Evolutionary conservation across 306 rosid species (phyloP).

Genomic region (Lotus japonicus): DNA sequence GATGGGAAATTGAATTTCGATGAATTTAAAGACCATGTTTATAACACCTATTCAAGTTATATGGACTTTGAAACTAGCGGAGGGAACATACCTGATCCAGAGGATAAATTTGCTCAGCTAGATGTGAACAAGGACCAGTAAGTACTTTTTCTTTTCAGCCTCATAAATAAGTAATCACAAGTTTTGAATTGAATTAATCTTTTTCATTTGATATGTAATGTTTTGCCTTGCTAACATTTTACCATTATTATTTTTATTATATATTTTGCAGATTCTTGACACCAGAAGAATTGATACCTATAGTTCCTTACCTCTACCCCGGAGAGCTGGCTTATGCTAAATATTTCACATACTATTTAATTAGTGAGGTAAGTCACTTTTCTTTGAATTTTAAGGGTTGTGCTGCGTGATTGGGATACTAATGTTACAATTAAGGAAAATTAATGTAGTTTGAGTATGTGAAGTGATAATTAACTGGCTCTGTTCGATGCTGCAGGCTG

Average conservation of each 20-base stretch:
- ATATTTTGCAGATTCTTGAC: constrained; percentile 37
- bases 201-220: neutral
- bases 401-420: too few species aligned
- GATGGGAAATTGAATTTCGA: constrained; percentile 53
- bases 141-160: neutral
- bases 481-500: constrained; percentile 40
- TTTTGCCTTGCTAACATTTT: neutral
- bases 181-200: too few species aligned
- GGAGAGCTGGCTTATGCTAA: constrained; percentile 68
- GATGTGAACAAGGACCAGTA: constrained; percentile 65
- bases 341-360: constrained; percentile 47
- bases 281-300: constrained; percentile 58
- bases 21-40: constrained; percentile 45
- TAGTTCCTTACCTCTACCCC: constrained; percentile 51
- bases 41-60: constrained; percentile 42
- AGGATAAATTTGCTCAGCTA: constrained; percentile 49
- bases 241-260: neutral
- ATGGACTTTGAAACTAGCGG: constrained; percentile 43
- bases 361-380: constrained; percentile 37
- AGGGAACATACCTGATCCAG: constrained; percentile 20
- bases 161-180: too few species aligned
- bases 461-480: too few species aligned
- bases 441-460: too few species aligned
- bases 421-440: too few species aligned
- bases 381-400: too few species aligned